These are phyloP conservation scores for Petunia hybrid DNA, from an alignment of 305 asterid species.

Conservation along the genomic window DNA sequence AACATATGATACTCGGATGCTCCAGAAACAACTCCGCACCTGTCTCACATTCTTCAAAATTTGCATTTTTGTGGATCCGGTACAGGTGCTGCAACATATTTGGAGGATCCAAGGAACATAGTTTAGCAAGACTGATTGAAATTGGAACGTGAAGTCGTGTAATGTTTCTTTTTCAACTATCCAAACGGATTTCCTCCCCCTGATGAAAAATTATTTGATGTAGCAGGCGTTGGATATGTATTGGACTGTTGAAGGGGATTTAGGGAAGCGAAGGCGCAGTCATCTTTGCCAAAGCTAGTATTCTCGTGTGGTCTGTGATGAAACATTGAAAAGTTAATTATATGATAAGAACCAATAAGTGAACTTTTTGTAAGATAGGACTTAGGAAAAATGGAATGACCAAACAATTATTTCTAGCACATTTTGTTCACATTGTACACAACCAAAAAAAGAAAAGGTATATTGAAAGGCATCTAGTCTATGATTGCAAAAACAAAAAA, in stretches of 20 bases:
- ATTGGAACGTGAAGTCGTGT: neutral
- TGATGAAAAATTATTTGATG: conserved; percentile 21
- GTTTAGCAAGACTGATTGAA: neutral
- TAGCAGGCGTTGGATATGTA: conserved; percentile 30
- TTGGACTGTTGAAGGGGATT: conserved; percentile 48
- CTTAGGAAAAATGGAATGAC: neutral
- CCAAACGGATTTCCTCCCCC: conserved; percentile 33
- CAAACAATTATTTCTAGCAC: neutral
- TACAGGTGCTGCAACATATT: too few species aligned
- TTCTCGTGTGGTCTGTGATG: conserved; percentile 61
- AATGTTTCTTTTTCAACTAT: conserved; percentile 11
- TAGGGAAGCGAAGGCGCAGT: conserved; percentile 58
- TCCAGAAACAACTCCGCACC: neutral
- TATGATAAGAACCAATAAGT: conserved; percentile 9
- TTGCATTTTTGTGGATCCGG: too few species aligned
- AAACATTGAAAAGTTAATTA: neutral
- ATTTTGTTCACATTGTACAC: neutral
- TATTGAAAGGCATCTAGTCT: neutral
- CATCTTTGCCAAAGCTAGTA: conserved; percentile 44
- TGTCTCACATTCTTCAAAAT: rapidly evolving
- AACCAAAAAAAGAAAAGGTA: neutral
- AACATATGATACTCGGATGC: neutral
- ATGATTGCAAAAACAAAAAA: neutral
- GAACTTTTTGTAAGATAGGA: neutral
- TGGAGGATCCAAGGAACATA: neutral